Evolutionary conservation across 2,329 filamentous ascomycete genomes (phyloP), one percentile per base, ranked within the genome.

Genomic region (Acrodontium crateriforme): DNA sequence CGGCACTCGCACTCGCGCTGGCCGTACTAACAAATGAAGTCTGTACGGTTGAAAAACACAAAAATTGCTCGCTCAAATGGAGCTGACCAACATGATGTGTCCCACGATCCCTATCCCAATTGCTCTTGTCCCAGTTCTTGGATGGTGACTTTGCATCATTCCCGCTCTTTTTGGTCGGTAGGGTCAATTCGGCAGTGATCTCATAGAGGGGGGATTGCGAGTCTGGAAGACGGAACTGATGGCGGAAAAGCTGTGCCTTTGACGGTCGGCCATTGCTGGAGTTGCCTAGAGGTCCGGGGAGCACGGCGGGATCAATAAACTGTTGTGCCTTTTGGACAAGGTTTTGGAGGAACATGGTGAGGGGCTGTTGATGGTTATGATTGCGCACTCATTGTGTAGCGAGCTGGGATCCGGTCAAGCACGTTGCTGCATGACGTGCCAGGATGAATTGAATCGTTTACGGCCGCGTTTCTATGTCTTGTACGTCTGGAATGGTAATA

Each of bases 271-370:
- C 81, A 34, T 77, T 72, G 47, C 74, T 70, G 42, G 76, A 73
- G 34, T 81, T 41, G 14, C 36, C 37, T 4, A 50, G 35, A 39
- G 80, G 63, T 5, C 36, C 42, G 22, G 60, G 55, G 49, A 79
- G 75, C 53, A 83, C 75, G 40, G 79, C 79, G 29, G 84, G 81
- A 56, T 94, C 87, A 60, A 94, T 91, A 59, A 93, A 68, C 59
- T 85, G 82, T 66, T 92, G 84, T 43, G 85, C 85, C 69, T 87
- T 92, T 59, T 93, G 84, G 49, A 94, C 84, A 56, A 95, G 76
- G 58, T 71, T 87, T 46, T 79, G 67, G 55, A 78, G 62, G 52
- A 74, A 71, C 70, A 73, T 74, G 43, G 19, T 35, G 27, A 21
- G 25, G 14, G 28, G 23, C n/a, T 5, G 24, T 4, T 25, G 4